Conservation (phyloP, 352 stramenopile species). For the Globisporangium cystogenes region DNA sequence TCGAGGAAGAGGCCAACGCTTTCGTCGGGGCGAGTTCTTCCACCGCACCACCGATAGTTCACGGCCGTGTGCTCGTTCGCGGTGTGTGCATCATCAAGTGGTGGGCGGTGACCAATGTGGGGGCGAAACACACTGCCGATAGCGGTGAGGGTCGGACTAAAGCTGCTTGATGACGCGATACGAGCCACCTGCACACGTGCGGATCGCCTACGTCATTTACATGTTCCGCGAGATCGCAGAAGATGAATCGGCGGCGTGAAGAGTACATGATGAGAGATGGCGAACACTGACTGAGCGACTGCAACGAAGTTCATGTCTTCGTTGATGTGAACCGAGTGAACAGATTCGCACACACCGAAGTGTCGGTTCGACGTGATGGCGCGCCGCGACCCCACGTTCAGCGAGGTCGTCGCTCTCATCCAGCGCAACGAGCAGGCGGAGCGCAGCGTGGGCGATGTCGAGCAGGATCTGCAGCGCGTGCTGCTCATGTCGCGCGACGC, state of each 20-base stretch:
- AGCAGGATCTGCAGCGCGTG: conserved; percentile 44
- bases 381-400: conserved; percentile 23
- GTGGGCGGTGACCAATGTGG: conserved; percentile 2
- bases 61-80: conserved; percentile 6
- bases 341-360: not conserved
- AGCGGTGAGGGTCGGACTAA: not conserved
- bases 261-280: too few relatives aligned
- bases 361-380: not conserved
- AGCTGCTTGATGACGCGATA: conserved; percentile 1
- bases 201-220: conserved; percentile 1
- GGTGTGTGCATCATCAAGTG: conserved; percentile 10
- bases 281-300: too few relatives aligned
- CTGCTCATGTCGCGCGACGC: conserved; percentile 47
- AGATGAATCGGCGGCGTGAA: not conserved
- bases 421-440: conserved; percentile 37
- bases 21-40: too few relatives aligned
- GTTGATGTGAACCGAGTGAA: too few relatives aligned
- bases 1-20: too few relatives aligned
- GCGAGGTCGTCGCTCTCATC: conserved; percentile 52
- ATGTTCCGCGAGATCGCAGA: conserved; percentile 1
- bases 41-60: too few relatives aligned
- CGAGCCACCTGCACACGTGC: not conserved
- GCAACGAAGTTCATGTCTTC: not conserved
- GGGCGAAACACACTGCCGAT: not conserved
- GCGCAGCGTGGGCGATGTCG: conserved; percentile 30